phyloP scores from a whole-genome alignment of 495 filamentous ascomycete genomes.

The Filosporella fistucella region DNA sequence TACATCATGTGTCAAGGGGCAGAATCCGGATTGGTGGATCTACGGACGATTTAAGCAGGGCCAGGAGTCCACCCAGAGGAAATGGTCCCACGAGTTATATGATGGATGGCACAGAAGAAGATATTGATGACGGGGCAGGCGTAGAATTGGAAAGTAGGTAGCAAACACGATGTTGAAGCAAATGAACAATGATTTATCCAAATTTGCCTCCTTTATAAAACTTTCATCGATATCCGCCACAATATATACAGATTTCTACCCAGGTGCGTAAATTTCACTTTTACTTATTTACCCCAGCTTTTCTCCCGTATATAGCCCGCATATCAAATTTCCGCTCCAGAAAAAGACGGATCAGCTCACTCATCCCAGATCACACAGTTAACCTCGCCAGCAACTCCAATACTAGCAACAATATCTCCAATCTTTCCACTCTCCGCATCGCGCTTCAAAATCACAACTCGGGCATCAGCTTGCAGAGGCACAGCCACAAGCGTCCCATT shows the following conservation, averaged over 20 bases:
- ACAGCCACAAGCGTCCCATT: slow-evolving; percentile 56
- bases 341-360: too few relatives aligned
- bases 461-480: slow-evolving; percentile 54
- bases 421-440: slow-evolving; percentile 51
- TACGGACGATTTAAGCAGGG: slow-evolving; percentile 20
- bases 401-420: slow-evolving; percentile 42
- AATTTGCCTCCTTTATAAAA: too few relatives aligned
- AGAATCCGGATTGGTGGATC: slow-evolving; percentile 36
- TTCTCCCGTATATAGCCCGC: too few relatives aligned
- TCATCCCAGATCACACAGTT: slow-evolving; percentile 62
- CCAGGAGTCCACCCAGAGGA: slow-evolving; percentile 15
- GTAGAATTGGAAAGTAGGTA: slow-evolving; percentile 58
- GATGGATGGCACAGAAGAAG: slow-evolving; percentile 63
- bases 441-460: slow-evolving; percentile 55
- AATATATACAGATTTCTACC: too few relatives aligned
- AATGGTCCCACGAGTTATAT: slow-evolving; percentile 30
- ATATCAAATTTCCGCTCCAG: too few relatives aligned
- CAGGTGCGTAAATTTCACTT: too few relatives aligned
- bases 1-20: slow-evolving; percentile 43
- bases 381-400: slow-evolving; percentile 45
- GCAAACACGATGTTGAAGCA: not conserved
- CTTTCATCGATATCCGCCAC: too few relatives aligned
- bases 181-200: not conserved
- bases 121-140: slow-evolving; percentile 42
- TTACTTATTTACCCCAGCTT: too few relatives aligned